Conservation (phyloP, 768 basidiomycete species). For the Paxillus involutus region DNA sequence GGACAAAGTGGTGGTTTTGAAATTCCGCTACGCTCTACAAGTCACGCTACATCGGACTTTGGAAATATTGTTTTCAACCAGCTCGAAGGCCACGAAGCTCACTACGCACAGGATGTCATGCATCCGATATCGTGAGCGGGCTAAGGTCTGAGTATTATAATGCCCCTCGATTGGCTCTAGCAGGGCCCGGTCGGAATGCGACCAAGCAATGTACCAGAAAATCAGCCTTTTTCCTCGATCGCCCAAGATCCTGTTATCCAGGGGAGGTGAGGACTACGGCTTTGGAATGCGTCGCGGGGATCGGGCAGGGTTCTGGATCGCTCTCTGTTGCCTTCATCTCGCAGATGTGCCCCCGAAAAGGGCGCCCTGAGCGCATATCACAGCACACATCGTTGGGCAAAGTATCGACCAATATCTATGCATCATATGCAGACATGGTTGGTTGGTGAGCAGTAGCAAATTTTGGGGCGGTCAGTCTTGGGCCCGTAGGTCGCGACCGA, state of each 20-base stretch:
- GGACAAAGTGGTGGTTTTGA: too few species aligned
- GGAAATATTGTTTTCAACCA: too few species aligned
- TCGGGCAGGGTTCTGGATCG: slow-evolving; percentile 33
- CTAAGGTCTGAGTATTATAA: slow-evolving; percentile 75
- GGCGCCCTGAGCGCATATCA: too few species aligned
- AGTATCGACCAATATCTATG: too few species aligned
- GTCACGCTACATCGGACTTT: too few species aligned
- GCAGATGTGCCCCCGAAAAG: neutral
- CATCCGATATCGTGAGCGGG: slow-evolving; percentile 45
- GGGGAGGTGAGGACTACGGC: slow-evolving; percentile 32
- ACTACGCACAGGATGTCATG: slow-evolving; percentile 45
- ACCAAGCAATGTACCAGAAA: slow-evolving; percentile 67
- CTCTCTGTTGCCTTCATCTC: slow-evolving; percentile 4
- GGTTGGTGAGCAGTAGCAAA: too few species aligned
- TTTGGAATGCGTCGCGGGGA: slow-evolving; percentile 59
- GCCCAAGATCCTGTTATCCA: slow-evolving; percentile 40
- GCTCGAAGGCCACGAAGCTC: slow-evolving; percentile 66
- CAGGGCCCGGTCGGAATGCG: too few species aligned
- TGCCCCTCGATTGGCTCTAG: slow-evolving; percentile 37
- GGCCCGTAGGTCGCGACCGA: too few species aligned
- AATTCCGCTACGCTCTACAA: too few species aligned
- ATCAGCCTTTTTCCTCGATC: slow-evolving; percentile 29
- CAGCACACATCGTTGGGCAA: too few species aligned
- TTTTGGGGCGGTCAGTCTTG: too few species aligned
- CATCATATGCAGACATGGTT: too few species aligned